These are phyloP conservation scores for Moricandia moricandioides DNA, from an alignment of 345 rosid species.

Conservation along the genomic window DNA sequence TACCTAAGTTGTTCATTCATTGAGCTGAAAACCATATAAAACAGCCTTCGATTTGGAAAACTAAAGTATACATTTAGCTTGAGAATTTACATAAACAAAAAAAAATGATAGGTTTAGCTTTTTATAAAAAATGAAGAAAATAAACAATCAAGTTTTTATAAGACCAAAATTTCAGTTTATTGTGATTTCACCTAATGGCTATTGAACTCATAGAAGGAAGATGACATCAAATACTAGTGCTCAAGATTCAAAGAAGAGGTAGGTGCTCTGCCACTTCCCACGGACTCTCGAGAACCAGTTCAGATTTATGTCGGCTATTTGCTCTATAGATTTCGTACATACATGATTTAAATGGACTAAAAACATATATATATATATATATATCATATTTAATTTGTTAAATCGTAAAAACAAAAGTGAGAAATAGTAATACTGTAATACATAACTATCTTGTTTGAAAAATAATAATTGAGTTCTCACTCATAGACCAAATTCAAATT, in stretches of 20 bases:
- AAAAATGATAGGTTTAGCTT: not conserved
- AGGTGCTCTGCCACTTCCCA: not conserved
- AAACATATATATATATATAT: not conserved
- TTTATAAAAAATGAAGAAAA: too few relatives aligned
- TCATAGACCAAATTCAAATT: not conserved
- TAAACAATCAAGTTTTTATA: not conserved
- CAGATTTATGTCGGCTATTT: not conserved
- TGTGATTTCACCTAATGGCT: not conserved
- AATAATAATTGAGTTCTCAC: not conserved
- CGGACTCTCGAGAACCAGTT: not conserved
- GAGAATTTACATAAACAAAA: not conserved
- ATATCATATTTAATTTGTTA: not conserved
- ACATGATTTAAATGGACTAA: not conserved
- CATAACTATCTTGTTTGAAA: not conserved
- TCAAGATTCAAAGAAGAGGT: not conserved
- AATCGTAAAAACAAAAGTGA: not conserved
- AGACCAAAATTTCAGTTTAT: not conserved
- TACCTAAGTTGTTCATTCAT: not conserved
- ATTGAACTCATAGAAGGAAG: not conserved
- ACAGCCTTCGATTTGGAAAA: not conserved
- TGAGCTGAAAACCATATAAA: not conserved
- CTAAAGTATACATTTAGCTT: not conserved
- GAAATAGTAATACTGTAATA: not conserved
- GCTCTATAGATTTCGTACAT: not conserved
- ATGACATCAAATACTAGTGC: not conserved